Base-by-base conservation (phyloP, 306 rosid species). In the Castanea mollissima region DNA sequence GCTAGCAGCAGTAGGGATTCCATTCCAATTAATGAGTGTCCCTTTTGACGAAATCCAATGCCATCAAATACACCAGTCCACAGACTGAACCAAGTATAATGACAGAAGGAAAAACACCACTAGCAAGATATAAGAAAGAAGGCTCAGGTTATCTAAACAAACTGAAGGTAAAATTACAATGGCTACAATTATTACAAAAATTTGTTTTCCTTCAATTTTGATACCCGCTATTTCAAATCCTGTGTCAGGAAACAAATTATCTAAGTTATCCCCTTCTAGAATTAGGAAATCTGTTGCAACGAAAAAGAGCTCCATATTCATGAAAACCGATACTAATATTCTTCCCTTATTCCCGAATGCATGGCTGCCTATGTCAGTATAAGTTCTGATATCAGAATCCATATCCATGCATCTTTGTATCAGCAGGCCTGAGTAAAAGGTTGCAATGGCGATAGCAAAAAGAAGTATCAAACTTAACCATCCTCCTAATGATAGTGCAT, bases 401-500 rank as follows among this genome's bases (percentile, higher is more conserved):
- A 73, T 51, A 20, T 85, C 89, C 91, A 88, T 88, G 68, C 89
- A 88, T 74, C 84, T 82, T 32, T 88, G 76, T 5, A 95, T 89
- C 69, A 95, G 62, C 38, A 91, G 0, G 14, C 93, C 94, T 0
- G 94, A n/a, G 84, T 88, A 86, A 46, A 83, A 85, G 64, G 88
- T 58, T 21, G 75, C 63, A 5, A 79, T 21, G 1, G 89, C 84
- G 0, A 86, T 57, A 11, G 62, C 19, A 5, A 88, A 83, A n/a
- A 88, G 78, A 27, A 83, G 81, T 41, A 71, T 72, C 56, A 88
- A 54, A 83, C 89, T 88, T 46, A 81, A 18, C 89, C 91, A 88
- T 21, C 98, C 99, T 56, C 97, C 98, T 3, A 90, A 76, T 60
- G 99, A 85, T 3, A 95, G 84, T 67, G 97, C 99, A 73, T 92